A percentile compares a stretch with the other conserved stretches of the same genome.
Conservation (phyloP, 257 asterid species). For the Rhazya stricta region DNA sequence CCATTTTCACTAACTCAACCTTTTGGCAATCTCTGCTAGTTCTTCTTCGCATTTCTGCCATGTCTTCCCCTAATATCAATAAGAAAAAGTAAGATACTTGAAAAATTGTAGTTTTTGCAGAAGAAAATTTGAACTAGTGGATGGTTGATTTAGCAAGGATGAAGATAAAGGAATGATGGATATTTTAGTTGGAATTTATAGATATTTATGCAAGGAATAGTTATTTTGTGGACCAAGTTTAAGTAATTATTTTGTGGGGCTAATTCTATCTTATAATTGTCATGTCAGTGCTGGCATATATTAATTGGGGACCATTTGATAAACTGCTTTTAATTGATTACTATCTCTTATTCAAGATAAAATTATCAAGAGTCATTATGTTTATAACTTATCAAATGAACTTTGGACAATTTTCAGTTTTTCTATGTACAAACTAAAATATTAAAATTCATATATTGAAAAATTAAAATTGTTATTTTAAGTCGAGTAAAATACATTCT, state of each 20-base stretch:
- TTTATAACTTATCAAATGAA: not conserved
- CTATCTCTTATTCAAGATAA: too few relatives aligned
- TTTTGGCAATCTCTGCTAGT: constrained; percentile 10
- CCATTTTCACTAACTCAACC: not conserved
- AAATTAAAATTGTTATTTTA: too few relatives aligned
- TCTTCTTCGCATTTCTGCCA: not conserved
- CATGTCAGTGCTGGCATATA: not conserved
- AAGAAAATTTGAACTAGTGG: not conserved
- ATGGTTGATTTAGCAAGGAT: not conserved
- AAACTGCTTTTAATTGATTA: not conserved
- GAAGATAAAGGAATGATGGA: not conserved
- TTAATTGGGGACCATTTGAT: too few relatives aligned
- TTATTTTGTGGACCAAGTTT: not conserved
- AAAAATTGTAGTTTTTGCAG: not conserved
- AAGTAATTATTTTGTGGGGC: not conserved
- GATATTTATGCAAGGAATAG: not conserved
- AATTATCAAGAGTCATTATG: too few relatives aligned
- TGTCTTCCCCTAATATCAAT: not conserved
- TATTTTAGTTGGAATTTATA: not conserved
- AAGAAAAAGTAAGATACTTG: not conserved
- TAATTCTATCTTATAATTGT: too few relatives aligned
- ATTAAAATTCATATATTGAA: too few relatives aligned
- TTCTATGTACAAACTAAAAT: too few relatives aligned
- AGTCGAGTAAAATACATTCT: too few relatives aligned
- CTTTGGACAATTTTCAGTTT: too few relatives aligned